Conservation (phyloP, 208 protist species). For the Trypanosomatidae sp. region DNA sequence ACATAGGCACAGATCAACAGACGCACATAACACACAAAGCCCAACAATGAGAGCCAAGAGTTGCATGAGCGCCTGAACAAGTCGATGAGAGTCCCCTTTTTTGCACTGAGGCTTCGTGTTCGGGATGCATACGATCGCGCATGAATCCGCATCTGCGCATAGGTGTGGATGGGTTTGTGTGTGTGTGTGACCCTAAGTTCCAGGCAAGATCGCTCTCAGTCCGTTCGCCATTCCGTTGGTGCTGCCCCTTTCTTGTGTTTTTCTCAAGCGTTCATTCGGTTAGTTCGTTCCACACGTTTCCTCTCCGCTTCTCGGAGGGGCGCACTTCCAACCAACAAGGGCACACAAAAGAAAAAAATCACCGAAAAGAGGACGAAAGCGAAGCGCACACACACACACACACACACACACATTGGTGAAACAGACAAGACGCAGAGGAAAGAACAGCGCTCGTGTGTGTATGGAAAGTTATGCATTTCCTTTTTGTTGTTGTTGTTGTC, state of each 20-base stretch:
- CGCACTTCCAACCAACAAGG: slow-evolving; percentile 3
- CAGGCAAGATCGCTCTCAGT: too few relatives aligned
- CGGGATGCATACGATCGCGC: neutral
- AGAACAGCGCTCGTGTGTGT: neutral
- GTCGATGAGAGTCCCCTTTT: slow-evolving; percentile 4
- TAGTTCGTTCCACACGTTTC: neutral
- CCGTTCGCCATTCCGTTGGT: neutral
- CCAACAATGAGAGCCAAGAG: slow-evolving; percentile 9
- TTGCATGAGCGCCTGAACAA: neutral
- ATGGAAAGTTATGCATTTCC: neutral
- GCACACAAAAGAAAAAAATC: neutral
- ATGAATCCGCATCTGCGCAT: neutral
- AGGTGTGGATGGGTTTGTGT: neutral
- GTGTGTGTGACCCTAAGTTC: neutral
- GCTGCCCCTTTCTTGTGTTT: neutral
- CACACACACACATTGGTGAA: neutral
- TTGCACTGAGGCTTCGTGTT: neutral
- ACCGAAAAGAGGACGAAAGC: neutral
- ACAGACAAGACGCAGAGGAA: neutral
- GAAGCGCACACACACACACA: neutral
- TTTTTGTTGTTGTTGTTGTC: neutral
- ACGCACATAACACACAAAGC: slow-evolving; percentile 2
- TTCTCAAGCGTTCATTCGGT: neutral
- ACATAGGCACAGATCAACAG: slow-evolving; percentile 11
- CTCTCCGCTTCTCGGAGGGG: slow-evolving; percentile 4